A percentile compares a stretch with the other conserved stretches of the same genome.
Conservation (phyloP, 31 red algal species). For the Pterothamnion heteromorphum region DNA sequence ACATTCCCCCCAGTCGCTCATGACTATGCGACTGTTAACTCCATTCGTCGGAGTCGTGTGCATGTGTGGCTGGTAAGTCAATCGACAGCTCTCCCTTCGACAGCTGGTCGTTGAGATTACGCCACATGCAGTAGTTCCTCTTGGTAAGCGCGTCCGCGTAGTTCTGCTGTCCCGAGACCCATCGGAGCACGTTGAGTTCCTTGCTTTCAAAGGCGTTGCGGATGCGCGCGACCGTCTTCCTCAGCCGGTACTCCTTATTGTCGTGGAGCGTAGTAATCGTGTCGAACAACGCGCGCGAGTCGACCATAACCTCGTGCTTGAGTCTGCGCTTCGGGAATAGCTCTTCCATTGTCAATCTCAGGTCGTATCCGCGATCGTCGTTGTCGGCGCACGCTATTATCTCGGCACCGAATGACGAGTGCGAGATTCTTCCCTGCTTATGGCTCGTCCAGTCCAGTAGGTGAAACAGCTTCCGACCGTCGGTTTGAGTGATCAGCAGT, state of each 20-base stretch:
- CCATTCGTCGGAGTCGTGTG: too few relatives aligned
- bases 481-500: neutral
- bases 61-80: too few relatives aligned
- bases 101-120: too few relatives aligned
- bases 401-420: conserved; percentile 47
- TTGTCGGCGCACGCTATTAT: neutral
- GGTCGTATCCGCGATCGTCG: neutral
- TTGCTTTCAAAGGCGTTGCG: too few relatives aligned
- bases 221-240: neutral
- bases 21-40: too few relatives aligned
- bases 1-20: too few relatives aligned
- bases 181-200: too few relatives aligned
- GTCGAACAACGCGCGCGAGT: too few relatives aligned
- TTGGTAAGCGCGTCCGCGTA: too few relatives aligned
- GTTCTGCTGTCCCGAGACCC: too few relatives aligned
- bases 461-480: neutral
- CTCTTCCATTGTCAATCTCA: neutral
- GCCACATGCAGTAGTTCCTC: too few relatives aligned
- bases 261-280: neutral
- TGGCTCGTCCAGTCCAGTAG: neutral
- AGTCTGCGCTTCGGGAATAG: neutral
- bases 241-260: neutral
- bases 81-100: too few relatives aligned
- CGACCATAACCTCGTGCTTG: neutral
- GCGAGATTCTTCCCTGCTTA: neutral